phyloP scores from a whole-genome alignment of 805 yeast genomes.

The Kodamaea lidongshanica region DNA sequence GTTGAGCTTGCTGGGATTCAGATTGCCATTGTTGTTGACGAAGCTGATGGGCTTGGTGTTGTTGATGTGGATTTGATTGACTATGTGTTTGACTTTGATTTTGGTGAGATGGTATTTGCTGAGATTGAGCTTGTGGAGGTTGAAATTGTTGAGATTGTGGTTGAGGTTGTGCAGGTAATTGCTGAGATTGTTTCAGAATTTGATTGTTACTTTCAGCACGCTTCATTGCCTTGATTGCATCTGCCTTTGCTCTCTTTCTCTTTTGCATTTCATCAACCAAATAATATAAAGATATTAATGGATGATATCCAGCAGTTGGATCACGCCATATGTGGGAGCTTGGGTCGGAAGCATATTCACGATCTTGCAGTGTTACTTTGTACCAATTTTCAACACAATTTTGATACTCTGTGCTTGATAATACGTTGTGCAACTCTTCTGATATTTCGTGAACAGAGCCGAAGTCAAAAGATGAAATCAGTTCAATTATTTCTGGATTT shows the following conservation, averaged over 20 bases:
- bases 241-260: conserved; percentile 59
- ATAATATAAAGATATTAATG: conserved; percentile 78
- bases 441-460: conserved; percentile 59
- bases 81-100: neutral
- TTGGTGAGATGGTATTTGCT: neutral
- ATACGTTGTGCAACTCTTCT: conserved; percentile 48
- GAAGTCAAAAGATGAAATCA: conserved; percentile 74
- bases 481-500: conserved; percentile 58
- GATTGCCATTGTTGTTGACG: no score
- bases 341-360: conserved; percentile 31
- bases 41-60: no score
- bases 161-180: conserved; percentile 1
- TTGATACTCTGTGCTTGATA: conserved; percentile 62
- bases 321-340: conserved; percentile 44
- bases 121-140: neutral
- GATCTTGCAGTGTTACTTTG: conserved; percentile 33
- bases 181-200: conserved; percentile 8
- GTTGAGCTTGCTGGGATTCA: conserved; percentile 1
- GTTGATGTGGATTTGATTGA: conserved; percentile 2
- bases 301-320: conserved; percentile 85
- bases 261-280: conserved; percentile 78
- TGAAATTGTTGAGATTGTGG: neutral
- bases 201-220: conserved; percentile 18
- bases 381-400: conserved; percentile 61
- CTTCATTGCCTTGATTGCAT: conserved; percentile 28